Conservation (phyloP, 225 moss, liverwort and hornwort species). For the Lunularia cruciata region DNA sequence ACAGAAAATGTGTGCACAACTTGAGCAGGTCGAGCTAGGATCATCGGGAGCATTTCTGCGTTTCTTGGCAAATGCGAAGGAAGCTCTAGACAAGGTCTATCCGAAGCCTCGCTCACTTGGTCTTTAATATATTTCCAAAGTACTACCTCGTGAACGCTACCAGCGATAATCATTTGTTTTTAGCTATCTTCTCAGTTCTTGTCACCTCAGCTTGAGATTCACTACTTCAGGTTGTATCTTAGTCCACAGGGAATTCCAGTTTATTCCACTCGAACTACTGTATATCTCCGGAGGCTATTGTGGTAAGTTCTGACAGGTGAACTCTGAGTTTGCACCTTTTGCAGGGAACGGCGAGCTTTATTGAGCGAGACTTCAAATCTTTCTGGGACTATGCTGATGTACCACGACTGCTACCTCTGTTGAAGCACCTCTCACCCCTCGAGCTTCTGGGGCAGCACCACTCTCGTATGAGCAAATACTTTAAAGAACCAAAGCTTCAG, state of each 20-base stretch:
- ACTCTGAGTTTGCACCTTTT: not conserved
- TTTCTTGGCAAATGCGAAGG: slow-evolving; percentile 47
- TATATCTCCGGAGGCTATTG: not conserved
- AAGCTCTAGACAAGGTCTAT: slow-evolving; percentile 42
- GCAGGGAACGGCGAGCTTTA: slow-evolving; percentile 49
- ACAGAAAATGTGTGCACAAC: slow-evolving; percentile 47
- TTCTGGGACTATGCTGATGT: slow-evolving; percentile 47
- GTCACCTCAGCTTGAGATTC: too few relatives aligned
- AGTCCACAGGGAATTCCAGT: too few relatives aligned
- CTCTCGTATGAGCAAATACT: slow-evolving; percentile 36
- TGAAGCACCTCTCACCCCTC: slow-evolving; percentile 45
- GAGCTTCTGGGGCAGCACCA: slow-evolving; percentile 53
- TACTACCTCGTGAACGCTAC: too few relatives aligned
- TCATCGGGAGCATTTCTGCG: slow-evolving; percentile 39
- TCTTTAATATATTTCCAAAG: too few relatives aligned
- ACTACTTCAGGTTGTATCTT: too few relatives aligned
- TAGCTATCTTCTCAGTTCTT: too few relatives aligned
- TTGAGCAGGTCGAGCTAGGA: slow-evolving; percentile 43
- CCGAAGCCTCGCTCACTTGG: not conserved
- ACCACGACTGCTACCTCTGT: slow-evolving; percentile 44
- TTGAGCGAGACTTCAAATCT: slow-evolving; percentile 46
- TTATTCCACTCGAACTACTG: not conserved
- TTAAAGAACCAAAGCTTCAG: slow-evolving; percentile 44
- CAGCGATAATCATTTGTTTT: too few relatives aligned
- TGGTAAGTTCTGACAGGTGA: not conserved